phyloP scores from a whole-genome alignment of 164 flowering plant genomes.

The Annona cherimola region DNA sequence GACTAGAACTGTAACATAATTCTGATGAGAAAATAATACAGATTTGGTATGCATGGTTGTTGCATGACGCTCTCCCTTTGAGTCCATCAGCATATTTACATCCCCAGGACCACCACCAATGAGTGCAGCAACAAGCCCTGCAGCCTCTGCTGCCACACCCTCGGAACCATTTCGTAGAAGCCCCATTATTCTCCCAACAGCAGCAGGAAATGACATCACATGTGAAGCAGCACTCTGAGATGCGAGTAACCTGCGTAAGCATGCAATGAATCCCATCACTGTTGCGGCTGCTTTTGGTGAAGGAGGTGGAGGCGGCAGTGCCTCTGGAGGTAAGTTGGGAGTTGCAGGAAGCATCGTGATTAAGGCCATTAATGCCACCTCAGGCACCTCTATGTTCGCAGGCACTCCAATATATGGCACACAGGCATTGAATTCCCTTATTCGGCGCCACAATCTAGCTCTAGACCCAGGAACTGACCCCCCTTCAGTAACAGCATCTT shows the following conservation, averaged over 20 bases:
- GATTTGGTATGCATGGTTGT: constrained; percentile 93
- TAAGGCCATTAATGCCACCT: constrained; percentile 92
- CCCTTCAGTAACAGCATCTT: constrained; percentile 95
- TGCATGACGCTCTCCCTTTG: constrained; percentile 96
- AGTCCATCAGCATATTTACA: constrained; percentile 52
- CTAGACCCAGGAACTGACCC: constrained; percentile 96
- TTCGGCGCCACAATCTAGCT: constrained; percentile 97
- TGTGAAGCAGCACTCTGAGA: constrained; percentile 94
- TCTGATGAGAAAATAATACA: constrained; percentile 70
- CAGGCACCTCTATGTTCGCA: constrained; percentile 81
- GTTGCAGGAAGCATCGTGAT: constrained; percentile 96
- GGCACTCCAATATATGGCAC: constrained; percentile 87
- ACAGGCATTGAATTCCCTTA: constrained; percentile 96
- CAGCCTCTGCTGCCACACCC: constrained; percentile 93
- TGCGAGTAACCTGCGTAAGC: constrained; percentile 79
- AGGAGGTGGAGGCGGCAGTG: constrained; percentile 91
- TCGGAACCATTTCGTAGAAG: constrained; percentile 98
- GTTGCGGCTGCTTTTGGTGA: constrained; percentile 99
- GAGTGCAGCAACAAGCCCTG: constrained; percentile 79
- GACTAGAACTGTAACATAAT: constrained; percentile 64
- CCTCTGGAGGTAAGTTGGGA: constrained; percentile 88
- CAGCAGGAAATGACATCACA: constrained; percentile 99
- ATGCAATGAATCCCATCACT: constrained; percentile 81
- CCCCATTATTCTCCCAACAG: constrained; percentile 97
- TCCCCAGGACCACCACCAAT: constrained; percentile 97